Base-by-base conservation (phyloP, 2,329 filamentous ascomycete species). In the Arthrobotrys entomopaga region DNA sequence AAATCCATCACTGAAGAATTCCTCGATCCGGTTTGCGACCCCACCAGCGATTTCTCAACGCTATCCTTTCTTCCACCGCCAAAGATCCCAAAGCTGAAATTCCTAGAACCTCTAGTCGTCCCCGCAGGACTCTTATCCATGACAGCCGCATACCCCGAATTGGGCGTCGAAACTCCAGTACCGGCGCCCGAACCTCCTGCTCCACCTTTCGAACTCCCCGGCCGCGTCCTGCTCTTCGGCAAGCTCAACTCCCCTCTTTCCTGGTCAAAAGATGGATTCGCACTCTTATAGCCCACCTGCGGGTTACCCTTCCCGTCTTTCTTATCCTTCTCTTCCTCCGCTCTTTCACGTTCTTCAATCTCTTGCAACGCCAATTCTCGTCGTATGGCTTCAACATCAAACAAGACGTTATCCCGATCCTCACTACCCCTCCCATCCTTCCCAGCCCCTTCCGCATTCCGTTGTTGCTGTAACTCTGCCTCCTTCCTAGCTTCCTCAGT, bases 301-400 rank as follows among this genome's bases (percentile, higher is more conserved):
- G 74, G 90, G 87, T 67, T 97, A 86, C 80, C 92, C 19, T 22
- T 48, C 15, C 52, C 43, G 2, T 26, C 64, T 1, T 71, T 97
- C 87, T 82, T 98, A 91, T 80, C 88, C 88, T 80, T 87, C 84
- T 53, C 89, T 77, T 65, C 86, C 60, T 20, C 81, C 78, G 16
- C 78, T 77, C 24, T 77, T 77, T 34, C 77, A 79, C 46, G 49
- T 73, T 80, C 42, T 42, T 89, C 85, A 22, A 87, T 86, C 49
- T 85, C 85, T 76, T 94, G 90, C 56, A 87, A 87, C 26, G 91
- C 91, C 38, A 99, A 84, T 79, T 96, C 91, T 8, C 92, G 89
- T 56, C 92, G 87, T 77, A 99, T 98, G 11, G 95, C 95, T 79
- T 99, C 95, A 53, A 99, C 88, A 79, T 99, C 95, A 79, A 99